These are phyloP conservation scores for Daedalea quercina DNA, from an alignment of 768 basidiomycete species.

Conservation along the genomic window DNA sequence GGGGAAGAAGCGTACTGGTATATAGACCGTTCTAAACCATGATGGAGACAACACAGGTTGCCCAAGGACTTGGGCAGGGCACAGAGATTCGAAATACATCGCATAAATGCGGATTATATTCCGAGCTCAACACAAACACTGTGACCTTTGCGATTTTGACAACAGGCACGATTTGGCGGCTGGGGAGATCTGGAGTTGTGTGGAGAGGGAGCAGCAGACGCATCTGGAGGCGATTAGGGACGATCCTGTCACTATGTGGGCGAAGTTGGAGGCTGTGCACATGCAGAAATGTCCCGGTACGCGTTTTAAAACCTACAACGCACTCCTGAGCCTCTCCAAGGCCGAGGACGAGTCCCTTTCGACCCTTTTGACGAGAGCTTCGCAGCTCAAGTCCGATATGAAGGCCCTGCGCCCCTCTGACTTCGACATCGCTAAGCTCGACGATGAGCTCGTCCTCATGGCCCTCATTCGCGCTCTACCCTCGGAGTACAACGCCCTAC, in stretches of 20 bases:
- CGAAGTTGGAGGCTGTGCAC: slow-evolving; percentile 9
- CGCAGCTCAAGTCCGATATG: slow-evolving; percentile 8
- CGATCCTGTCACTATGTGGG: slow-evolving; percentile 7
- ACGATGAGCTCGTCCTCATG: background rate
- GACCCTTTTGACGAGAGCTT: slow-evolving; percentile 3
- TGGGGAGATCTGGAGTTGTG: too few relatives aligned
- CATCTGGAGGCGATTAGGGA: slow-evolving; percentile 2
- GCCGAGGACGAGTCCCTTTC: slow-evolving; percentile 8
- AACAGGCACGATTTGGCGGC: too few relatives aligned
- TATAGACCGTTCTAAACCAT: too few relatives aligned
- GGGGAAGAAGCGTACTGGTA: too few relatives aligned
- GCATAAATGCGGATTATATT: too few relatives aligned
- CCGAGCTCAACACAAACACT: too few relatives aligned
- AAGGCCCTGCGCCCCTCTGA: slow-evolving; percentile 5
- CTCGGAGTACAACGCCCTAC: background rate
- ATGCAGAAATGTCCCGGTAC: slow-evolving; percentile 9
- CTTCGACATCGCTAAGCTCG: background rate
- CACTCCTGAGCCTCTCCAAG: slow-evolving; percentile 9
- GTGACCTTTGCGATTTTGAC: too few relatives aligned
- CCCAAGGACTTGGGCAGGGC: too few relatives aligned
- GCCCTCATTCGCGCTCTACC: background rate
- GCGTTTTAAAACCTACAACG: slow-evolving; percentile 11
- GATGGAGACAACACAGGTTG: too few relatives aligned
- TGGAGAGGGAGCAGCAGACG: too few relatives aligned
- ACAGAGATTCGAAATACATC: too few relatives aligned